Percentiles rank a stretch among this genome's conserved stretches.
Evolutionary conservation across 2,329 filamentous ascomycete species (phyloP).

Genomic region (Cladosporium sp.): DNA sequence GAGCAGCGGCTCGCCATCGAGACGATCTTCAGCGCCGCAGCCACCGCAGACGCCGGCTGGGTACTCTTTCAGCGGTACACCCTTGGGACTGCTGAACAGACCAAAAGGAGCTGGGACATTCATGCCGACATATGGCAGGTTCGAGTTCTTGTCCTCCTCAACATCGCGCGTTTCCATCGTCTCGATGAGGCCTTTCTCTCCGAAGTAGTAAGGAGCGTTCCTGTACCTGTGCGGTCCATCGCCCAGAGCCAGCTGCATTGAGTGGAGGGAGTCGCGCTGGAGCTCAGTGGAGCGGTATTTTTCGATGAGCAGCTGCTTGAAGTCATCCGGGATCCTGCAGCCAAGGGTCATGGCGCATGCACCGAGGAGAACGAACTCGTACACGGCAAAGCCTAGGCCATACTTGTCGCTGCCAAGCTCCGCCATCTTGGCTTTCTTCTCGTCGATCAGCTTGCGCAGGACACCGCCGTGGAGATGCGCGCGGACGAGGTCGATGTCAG

Average conservation of each 20-base stretch:
- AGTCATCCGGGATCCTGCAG: conserved; percentile 15
- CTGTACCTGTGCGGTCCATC: conserved; percentile 19
- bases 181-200: neutral
- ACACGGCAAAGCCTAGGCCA: neutral
- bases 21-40: conserved; percentile 8
- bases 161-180: neutral
- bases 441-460: neutral
- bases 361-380: conserved; percentile 21
- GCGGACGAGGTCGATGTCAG: conserved; percentile 15
- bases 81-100: neutral
- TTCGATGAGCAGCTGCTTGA: conserved; percentile 3
- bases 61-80: neutral
- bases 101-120: conserved; percentile 4
- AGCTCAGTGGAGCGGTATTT: conserved; percentile 19
- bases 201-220: conserved; percentile 22
- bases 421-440: neutral
- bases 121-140: neutral
- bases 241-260: conserved; percentile 20
- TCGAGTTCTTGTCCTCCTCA: neutral
- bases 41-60: neutral
- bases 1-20: conserved; percentile 7
- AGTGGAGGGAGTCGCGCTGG: conserved; percentile 11
- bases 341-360: conserved; percentile 22
- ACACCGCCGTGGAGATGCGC: conserved; percentile 18
- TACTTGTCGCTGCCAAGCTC: neutral